Evolutionary conservation across 805 yeast genomes (phyloP).

Genomic region (Barnettozyma californica): DNA sequence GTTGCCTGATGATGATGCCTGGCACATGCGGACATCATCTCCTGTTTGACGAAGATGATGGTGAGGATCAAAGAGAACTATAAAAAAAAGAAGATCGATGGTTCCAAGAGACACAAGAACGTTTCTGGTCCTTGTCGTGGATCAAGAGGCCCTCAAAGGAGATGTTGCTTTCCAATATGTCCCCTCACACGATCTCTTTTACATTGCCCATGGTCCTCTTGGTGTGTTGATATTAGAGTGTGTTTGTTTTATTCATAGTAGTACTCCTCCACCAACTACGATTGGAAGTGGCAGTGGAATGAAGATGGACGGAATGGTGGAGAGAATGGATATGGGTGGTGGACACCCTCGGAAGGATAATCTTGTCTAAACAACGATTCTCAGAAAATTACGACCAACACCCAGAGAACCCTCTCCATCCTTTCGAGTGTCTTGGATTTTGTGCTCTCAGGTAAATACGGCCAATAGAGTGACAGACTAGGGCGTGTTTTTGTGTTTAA

Average conservation of each 20-base stretch:
- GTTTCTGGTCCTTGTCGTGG: slow-evolving; percentile 9
- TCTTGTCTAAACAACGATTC: slow-evolving; percentile 8
- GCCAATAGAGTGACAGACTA: slow-evolving; percentile 20
- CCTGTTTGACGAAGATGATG: background rate
- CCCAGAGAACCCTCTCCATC: slow-evolving; percentile 16
- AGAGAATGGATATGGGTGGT: slow-evolving; percentile 16
- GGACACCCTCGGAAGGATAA: background rate
- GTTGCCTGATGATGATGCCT: background rate
- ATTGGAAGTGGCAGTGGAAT: background rate
- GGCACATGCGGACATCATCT: background rate
- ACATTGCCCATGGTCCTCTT: slow-evolving; percentile 17
- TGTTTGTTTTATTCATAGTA: slow-evolving; percentile 6
- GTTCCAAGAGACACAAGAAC: slow-evolving; percentile 8
- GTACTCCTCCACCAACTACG: background rate
- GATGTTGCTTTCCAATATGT: slow-evolving; percentile 10
- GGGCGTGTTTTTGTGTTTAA: slow-evolving; percentile 22
- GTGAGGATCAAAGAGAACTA: background rate
- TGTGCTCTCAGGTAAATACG: slow-evolving; percentile 20
- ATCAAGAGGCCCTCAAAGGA: slow-evolving; percentile 14
- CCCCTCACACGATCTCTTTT: slow-evolving; percentile 14
- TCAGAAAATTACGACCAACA: slow-evolving; percentile 14
- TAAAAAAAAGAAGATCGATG: slow-evolving; percentile 9
- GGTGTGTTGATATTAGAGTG: slow-evolving; percentile 15
- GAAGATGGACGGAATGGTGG: background rate
- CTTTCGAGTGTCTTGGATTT: slow-evolving; percentile 21